A percentile compares a stretch with the other conserved stretches of the same genome.
phyloP scores from a whole-genome alignment of 805 yeast genomes.

The Komagataella phaffii region DNA sequence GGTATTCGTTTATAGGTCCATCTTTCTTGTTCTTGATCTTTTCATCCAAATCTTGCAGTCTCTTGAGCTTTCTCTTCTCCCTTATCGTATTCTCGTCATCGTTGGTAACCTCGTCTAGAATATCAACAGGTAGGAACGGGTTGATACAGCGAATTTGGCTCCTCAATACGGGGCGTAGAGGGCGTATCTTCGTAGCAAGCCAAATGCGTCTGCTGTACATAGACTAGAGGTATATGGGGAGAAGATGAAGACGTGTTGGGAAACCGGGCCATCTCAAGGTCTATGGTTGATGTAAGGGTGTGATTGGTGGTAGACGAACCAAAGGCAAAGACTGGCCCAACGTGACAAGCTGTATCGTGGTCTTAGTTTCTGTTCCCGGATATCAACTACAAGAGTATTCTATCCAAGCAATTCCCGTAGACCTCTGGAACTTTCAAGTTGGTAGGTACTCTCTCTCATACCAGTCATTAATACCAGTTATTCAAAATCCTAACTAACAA shows the following conservation, averaged over 20 bases:
- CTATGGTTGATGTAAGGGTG: background rate
- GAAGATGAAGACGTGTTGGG: background rate
- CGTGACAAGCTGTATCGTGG: background rate
- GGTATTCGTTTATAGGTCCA: conserved; percentile 1
- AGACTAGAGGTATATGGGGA: background rate
- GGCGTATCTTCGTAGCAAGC: background rate
- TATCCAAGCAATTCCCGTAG: no score
- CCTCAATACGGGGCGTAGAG: background rate
- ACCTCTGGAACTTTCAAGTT: background rate
- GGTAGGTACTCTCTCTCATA: background rate
- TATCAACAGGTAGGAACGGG: conserved; percentile 28
- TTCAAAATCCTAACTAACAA: background rate
- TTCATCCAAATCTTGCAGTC: conserved; percentile 11
- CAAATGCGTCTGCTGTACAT: background rate
- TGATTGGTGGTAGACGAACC: background rate
- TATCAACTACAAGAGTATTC: background rate
- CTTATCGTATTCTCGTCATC: conserved; percentile 19
- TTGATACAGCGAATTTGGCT: conserved; percentile 11
- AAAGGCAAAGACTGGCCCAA: background rate
- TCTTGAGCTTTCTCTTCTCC: conserved; percentile 16
- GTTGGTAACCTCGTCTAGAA: conserved; percentile 20
- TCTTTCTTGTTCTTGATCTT: conserved; percentile 3
- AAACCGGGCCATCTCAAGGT: background rate
- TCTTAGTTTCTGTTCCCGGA: background rate
- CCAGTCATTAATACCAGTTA: background rate